Base-by-base conservation (phyloP, 345 rosid genomes). In the Crucihimalaya himalaica region DNA sequence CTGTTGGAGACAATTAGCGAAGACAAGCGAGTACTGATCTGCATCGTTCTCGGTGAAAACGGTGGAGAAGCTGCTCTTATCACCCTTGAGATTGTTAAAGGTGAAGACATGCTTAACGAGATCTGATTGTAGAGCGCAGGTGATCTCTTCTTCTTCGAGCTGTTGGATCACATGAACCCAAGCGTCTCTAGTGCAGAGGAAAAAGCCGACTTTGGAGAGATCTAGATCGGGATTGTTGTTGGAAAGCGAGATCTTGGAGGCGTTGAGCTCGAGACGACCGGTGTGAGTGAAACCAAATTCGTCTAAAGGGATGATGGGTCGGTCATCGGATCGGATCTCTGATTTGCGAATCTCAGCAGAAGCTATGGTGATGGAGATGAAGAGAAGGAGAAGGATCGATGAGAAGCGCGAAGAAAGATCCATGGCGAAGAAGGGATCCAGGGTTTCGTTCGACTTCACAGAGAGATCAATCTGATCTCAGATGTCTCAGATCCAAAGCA, bases 201-300 rank as follows among this genome's bases (percentile, higher is more conserved):
- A 88, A 93, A 95, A 95, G 2, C 99, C 99, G 11, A 92, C 78
- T 79, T 82, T 83, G 45, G 88, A 74, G 42, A 81, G 83, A 71
- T 89, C 97, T 14, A 87, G 88, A 56, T 87, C 88, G 5, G 88
- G 88, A 20, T 83, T 84, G 9, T 52, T 18, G 56, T 81, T 66
- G 16, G 89, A 86, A 69, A 89, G 87, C 3, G 34, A 52, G 83
- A 91, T 84, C 25, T 75, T 37, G 15, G 92, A 78, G 31, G 79
- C 89, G 57, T 85, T 84, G 70, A 95, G 97, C 81, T 92, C 93
- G 28, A 95, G 92, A 6, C 73, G 87, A 31, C 97, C 99, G 5
- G 73, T 66, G 89, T 88, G 97, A 54, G 95, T 89, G 85, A 95
- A 92, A 0, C 97, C 99, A 78, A 95, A 95, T 63, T 77, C 91